Conservation (phyloP, 768 basidiomycete species). For the Hypholoma fasciculare region DNA sequence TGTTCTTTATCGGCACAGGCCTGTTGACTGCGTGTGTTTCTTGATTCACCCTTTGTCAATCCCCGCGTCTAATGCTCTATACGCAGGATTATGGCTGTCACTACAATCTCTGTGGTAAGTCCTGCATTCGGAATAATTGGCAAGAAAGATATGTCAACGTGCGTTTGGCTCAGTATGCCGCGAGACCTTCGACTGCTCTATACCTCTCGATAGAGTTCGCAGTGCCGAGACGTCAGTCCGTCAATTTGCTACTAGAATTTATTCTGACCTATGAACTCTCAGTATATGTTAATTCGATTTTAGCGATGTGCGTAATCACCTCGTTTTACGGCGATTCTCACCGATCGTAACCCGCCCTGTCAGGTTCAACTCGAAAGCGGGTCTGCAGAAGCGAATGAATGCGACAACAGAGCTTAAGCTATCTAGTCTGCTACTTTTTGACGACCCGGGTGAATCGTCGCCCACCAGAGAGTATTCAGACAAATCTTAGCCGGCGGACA, state of each 20-base stretch:
- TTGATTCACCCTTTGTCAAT: background rate
- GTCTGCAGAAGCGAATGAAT: slow-evolving; percentile 4
- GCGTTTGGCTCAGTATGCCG: background rate
- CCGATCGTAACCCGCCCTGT: background rate
- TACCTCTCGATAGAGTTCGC: slow-evolving; percentile 15
- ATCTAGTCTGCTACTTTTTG: slow-evolving; percentile 5
- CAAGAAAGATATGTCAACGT: background rate
- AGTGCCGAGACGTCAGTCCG: slow-evolving; percentile 7
- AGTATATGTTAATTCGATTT: slow-evolving; percentile 17
- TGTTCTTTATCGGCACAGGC: slow-evolving; percentile 14
- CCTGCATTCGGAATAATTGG: too few species aligned
- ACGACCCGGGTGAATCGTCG: background rate
- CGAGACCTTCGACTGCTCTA: slow-evolving; percentile 9
- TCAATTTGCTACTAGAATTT: background rate
- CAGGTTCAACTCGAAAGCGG: slow-evolving; percentile 10
- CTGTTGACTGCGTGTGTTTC: slow-evolving; percentile 10
- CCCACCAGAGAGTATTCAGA: background rate
- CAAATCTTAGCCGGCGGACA: background rate
- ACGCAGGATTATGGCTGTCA: slow-evolving; percentile 7
- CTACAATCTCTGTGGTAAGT: slow-evolving; percentile 11
- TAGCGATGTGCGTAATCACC: slow-evolving; percentile 7
- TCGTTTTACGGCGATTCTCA: background rate
- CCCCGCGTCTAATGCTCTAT: background rate
- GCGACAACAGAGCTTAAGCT: slow-evolving; percentile 1
- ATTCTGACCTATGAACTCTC: too few species aligned